A percentile compares a stretch with the other conserved stretches of the same genome.
Conservation (phyloP, 805 yeast species). For the Candida endomychidarum region DNA sequence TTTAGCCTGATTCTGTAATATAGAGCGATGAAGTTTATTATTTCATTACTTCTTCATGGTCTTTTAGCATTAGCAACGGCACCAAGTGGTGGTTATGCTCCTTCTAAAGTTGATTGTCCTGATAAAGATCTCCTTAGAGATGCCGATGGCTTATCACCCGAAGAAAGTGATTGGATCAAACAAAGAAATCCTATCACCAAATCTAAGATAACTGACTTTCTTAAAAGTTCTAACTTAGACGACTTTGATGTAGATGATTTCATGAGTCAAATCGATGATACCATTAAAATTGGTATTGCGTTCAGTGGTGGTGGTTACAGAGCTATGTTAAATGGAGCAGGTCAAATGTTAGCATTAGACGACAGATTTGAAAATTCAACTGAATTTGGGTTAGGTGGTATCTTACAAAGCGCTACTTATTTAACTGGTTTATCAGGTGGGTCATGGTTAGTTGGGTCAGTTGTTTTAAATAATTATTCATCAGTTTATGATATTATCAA, state of each 20-base stretch:
- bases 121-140: conserved; percentile 38
- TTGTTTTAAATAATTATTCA: conserved; percentile 59
- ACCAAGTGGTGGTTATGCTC: conserved; percentile 51
- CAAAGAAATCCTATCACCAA: conserved; percentile 47
- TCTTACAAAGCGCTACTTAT: conserved; percentile 70
- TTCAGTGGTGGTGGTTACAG: conserved; percentile 74
- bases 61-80: neutral
- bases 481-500: conserved; percentile 42
- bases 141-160: conserved; percentile 46
- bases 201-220: conserved; percentile 44
- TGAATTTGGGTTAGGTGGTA: conserved; percentile 68
- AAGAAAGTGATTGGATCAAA: conserved; percentile 54
- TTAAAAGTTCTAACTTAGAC: conserved; percentile 44
- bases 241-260: conserved; percentile 48
- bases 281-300: conserved; percentile 36
- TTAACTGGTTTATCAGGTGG: conserved; percentile 70
- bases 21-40: neutral
- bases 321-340: conserved; percentile 86
- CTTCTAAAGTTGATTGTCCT: conserved; percentile 57
- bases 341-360: conserved; percentile 77
- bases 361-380: conserved; percentile 57
- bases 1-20: too few species aligned
- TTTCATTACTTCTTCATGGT: neutral
- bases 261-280: conserved; percentile 23
- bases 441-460: conserved; percentile 63